phyloP scores from a whole-genome alignment of 2,329 filamentous ascomycete species.

The Paecilomyces sp. region DNA sequence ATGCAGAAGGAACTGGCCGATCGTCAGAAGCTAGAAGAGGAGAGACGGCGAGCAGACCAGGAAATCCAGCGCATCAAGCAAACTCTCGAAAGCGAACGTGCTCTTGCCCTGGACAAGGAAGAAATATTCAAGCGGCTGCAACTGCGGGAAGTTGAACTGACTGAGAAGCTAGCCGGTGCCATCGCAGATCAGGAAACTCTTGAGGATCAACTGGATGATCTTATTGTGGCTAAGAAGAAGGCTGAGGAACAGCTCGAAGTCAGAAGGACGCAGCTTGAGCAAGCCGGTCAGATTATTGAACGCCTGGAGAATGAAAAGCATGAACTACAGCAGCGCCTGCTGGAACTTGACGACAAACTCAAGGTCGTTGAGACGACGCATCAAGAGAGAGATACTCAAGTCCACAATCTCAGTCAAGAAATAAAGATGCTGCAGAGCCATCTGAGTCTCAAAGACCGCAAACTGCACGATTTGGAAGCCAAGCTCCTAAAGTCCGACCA shows the following conservation, averaged over 20 bases:
- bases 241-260: constrained; percentile 78
- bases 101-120: constrained; percentile 94
- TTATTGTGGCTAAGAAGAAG: constrained; percentile 82
- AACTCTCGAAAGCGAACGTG: constrained; percentile 88
- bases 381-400: constrained; percentile 66
- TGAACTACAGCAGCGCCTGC: constrained; percentile 59
- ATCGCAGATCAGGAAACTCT: constrained; percentile 90
- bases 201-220: constrained; percentile 84
- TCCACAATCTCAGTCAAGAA: constrained; percentile 71
- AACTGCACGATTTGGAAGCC: constrained; percentile 76
- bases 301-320: constrained; percentile 82
- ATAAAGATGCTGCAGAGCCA: constrained; percentile 90
- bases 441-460: constrained; percentile 78
- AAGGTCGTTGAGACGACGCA: constrained; percentile 63
- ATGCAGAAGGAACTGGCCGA: constrained; percentile 70
- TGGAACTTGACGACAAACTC: constrained; percentile 64
- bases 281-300: constrained; percentile 80
- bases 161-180: constrained; percentile 85
- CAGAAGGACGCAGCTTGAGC: constrained; percentile 75
- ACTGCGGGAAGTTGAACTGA: constrained; percentile 80
- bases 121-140: constrained; percentile 98
- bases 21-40: constrained; percentile 78
- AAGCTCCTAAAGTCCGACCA: constrained; percentile 81
- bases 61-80: constrained; percentile 89
- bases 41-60: constrained; percentile 75